A percentile compares a stretch with the other conserved stretches of the same genome.
These are phyloP conservation scores for Centella asiatica DNA, from an alignment of 129 eudicot species.

Conservation along the genomic window DNA sequence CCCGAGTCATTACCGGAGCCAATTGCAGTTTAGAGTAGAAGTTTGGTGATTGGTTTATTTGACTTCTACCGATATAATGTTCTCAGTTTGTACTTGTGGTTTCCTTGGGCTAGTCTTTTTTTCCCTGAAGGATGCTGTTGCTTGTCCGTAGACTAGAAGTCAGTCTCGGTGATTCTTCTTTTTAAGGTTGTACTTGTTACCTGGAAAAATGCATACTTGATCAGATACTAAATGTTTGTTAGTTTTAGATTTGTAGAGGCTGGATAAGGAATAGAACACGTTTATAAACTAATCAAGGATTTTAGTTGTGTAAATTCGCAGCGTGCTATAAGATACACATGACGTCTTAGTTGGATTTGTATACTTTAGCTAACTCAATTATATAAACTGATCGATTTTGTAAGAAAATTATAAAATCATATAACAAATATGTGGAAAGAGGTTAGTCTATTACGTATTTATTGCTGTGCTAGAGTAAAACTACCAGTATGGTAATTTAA, in stretches of 20 bases:
- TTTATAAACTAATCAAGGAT: background rate
- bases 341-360: too few relatives aligned
- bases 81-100: background rate
- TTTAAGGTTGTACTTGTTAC: slow-evolving; percentile 5
- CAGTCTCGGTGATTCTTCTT: slow-evolving; percentile 3
- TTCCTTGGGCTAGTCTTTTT: background rate
- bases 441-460: too few relatives aligned
- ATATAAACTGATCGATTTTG: too few relatives aligned
- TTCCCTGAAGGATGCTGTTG: background rate
- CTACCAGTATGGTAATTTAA: too few relatives aligned
- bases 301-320: slow-evolving; percentile 3
- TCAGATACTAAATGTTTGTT: slow-evolving; percentile 3
- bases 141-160: background rate
- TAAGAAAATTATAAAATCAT: too few relatives aligned
- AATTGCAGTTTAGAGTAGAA: slow-evolving; percentile 27
- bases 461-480: too few relatives aligned
- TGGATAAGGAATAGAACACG: background rate
- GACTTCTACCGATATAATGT: background rate
- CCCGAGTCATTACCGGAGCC: slow-evolving; percentile 66
- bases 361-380: too few relatives aligned
- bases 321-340: too few relatives aligned
- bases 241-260: slow-evolving; percentile 12
- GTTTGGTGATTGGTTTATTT: background rate
- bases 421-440: too few relatives aligned
- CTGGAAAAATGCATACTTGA: background rate